Conservation (phyloP, 192 early-diverging fungal genomes). For the Coemansia sp. region DNA sequence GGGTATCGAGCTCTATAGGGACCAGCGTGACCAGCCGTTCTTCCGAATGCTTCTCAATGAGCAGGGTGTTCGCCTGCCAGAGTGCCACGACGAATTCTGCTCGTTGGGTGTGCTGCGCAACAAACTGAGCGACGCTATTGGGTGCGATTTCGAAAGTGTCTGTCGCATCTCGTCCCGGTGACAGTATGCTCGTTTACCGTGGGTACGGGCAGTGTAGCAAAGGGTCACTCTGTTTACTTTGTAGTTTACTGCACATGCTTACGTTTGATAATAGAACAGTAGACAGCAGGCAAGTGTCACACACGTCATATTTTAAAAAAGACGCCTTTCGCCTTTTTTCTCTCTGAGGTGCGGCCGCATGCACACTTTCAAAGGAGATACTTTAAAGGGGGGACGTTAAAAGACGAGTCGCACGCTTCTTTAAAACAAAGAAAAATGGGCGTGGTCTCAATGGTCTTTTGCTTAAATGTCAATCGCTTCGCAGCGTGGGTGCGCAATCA, state of each 20-base stretch:
- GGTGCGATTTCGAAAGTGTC: conserved; percentile 24
- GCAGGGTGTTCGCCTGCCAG: conserved; percentile 11
- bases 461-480: neutral
- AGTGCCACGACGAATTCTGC: conserved; percentile 22
- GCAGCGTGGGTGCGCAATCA: neutral
- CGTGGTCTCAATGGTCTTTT: neutral
- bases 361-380: neutral
- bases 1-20: conserved; percentile 32
- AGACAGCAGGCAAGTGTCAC: neutral
- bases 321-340: neutral
- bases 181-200: neutral
- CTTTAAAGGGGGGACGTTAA: neutral
- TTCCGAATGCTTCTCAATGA: conserved; percentile 42
- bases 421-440: neutral
- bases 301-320: neutral
- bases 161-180: conserved; percentile 3
- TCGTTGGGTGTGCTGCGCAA: conserved; percentile 25
- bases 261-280: conserved; percentile 5
- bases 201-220: neutral
- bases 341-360: neutral
- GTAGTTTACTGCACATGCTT: neutral
- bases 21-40: conserved; percentile 6
- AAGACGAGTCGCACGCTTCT: neutral
- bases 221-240: neutral
- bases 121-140: conserved; percentile 17